phyloP scores from a whole-genome alignment of 306 rosid genomes.

The Vigna unguiculata region DNA sequence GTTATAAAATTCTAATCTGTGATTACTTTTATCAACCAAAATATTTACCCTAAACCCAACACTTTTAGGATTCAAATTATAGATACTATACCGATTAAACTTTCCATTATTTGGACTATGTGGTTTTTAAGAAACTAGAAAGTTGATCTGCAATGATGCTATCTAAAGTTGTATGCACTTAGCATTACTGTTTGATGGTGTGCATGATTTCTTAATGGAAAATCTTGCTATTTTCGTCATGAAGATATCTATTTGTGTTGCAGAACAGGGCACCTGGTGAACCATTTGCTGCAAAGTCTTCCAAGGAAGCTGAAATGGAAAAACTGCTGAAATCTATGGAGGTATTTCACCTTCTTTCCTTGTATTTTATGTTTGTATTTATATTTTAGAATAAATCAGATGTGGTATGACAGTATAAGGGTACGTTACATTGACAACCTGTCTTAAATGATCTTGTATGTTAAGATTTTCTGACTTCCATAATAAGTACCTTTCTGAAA shows the following conservation, averaged over 20 bases:
- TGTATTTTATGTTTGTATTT: neutral
- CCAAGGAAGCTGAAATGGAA: slow-evolving; percentile 97
- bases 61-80: slow-evolving; percentile 10
- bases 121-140: slow-evolving; percentile 18
- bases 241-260: slow-evolving; percentile 28
- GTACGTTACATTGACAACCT: too few relatives aligned
- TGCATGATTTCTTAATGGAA: slow-evolving; percentile 17
- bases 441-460: too few relatives aligned
- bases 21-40: neutral
- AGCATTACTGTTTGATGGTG: slow-evolving; percentile 20
- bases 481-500: too few relatives aligned
- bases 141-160: slow-evolving; percentile 28
- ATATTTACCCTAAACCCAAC: neutral
- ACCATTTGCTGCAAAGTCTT: slow-evolving; percentile 80
- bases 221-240: slow-evolving; percentile 20
- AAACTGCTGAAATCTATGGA: slow-evolving; percentile 89
- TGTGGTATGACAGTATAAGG: too few relatives aligned
- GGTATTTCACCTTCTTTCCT: slow-evolving; percentile 52
- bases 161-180: slow-evolving; percentile 17
- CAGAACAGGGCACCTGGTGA: slow-evolving; percentile 92
- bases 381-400: too few relatives aligned
- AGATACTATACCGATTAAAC: neutral
- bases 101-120: neutral
- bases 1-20: neutral
- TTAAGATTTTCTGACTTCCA: too few relatives aligned